Percentiles rank a stretch among this genome's conserved stretches.
Evolutionary conservation across 1,284 basidiomycete genomes (phyloP).

Genomic region (Tremellales sp.): DNA sequence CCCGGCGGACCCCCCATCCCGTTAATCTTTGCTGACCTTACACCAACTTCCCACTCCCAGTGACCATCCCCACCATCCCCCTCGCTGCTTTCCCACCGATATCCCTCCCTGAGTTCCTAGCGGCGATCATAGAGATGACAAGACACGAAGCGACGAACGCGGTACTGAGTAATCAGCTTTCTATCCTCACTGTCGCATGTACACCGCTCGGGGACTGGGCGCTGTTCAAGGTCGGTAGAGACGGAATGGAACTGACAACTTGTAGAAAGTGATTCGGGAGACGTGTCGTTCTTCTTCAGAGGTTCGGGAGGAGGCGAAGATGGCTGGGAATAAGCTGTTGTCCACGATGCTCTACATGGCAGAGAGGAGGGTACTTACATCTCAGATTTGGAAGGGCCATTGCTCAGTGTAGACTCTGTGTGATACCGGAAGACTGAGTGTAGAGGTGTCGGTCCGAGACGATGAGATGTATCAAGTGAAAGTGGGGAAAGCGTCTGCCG

Average conservation of each 20-base stretch:
- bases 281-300: slow-evolving; percentile 47
- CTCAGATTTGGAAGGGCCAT: slow-evolving; percentile 47
- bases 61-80: slow-evolving; percentile 25
- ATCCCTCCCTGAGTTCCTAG: slow-evolving; percentile 35
- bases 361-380: slow-evolving; percentile 22
- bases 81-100: slow-evolving; percentile 30
- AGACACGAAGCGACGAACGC: slow-evolving; percentile 47
- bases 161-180: slow-evolving; percentile 24
- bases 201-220: background rate
- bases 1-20: too few species aligned
- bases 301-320: slow-evolving; percentile 48
- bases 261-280: slow-evolving; percentile 48
- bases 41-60: slow-evolving; percentile 31
- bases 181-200: background rate
- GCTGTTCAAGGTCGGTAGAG: background rate
- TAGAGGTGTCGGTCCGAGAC: too few species aligned
- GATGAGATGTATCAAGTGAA: too few species aligned
- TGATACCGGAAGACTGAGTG: background rate
- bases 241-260: slow-evolving; percentile 35
- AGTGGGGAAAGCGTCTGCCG: too few species aligned
- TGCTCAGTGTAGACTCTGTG: background rate
- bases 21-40: too few species aligned
- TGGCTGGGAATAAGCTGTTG: slow-evolving; percentile 25
- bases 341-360: background rate
- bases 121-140: slow-evolving; percentile 45